These are phyloP conservation scores for Plasmodium yoelii DNA, from an alignment of 169 alveolate species.

Conservation along the genomic window DNA sequence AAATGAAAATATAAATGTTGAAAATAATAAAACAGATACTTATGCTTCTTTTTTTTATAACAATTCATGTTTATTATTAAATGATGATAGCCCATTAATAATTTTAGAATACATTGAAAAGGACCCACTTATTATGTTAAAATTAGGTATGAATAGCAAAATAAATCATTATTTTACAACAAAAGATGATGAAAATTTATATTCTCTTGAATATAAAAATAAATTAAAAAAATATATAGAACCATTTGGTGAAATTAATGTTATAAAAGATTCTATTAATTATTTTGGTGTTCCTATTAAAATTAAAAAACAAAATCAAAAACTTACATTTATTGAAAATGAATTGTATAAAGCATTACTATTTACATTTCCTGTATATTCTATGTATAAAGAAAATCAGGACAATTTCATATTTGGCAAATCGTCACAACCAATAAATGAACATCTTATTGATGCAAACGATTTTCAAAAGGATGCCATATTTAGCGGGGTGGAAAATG, in stretches of 20 bases:
- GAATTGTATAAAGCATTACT: slow-evolving; percentile 57
- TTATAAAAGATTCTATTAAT: slow-evolving; percentile 25
- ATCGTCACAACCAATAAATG: neutral
- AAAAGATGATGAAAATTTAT: slow-evolving; percentile 26
- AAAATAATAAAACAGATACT: slow-evolving; percentile 9
- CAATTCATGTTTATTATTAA: slow-evolving; percentile 42
- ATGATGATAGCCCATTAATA: slow-evolving; percentile 59
- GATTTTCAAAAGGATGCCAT: neutral
- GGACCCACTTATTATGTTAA: slow-evolving; percentile 48
- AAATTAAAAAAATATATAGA: slow-evolving; percentile 31
- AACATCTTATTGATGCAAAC: neutral
- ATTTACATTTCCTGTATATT: slow-evolving; percentile 43
- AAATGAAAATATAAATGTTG: neutral
- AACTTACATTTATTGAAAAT: slow-evolving; percentile 52
- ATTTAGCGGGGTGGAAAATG: neutral
- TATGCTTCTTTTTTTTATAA: slow-evolving; percentile 3
- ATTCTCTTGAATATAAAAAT: slow-evolving; percentile 61
- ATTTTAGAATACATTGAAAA: slow-evolving; percentile 44
- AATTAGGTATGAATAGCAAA: slow-evolving; percentile 70
- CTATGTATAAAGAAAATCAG: neutral
- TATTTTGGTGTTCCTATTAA: slow-evolving; percentile 64
- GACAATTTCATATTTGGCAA: neutral
- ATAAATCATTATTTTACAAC: slow-evolving; percentile 47
- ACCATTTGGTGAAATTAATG: slow-evolving; percentile 72
- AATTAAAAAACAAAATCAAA: slow-evolving; percentile 40